phyloP scores from a whole-genome alignment of 495 filamentous ascomycete species.

The Lindgomyces ingoldianus region DNA sequence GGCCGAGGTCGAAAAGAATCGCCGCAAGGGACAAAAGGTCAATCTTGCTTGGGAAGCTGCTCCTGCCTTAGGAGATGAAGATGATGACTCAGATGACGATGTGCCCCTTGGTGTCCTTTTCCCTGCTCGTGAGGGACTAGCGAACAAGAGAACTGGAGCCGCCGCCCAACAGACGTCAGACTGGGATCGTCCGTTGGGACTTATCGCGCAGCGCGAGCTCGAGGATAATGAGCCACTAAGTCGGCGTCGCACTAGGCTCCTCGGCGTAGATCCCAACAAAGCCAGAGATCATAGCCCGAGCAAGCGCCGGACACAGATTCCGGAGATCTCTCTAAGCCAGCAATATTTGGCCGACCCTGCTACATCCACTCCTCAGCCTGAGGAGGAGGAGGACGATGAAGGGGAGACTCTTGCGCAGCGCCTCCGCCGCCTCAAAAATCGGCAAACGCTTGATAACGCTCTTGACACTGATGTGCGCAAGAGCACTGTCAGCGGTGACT shows the following conservation, averaged over 20 bases:
- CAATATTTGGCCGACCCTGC: conserved; percentile 23
- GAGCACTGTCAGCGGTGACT: conserved; percentile 68
- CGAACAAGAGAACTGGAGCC: conserved; percentile 45
- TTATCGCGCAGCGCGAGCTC: conserved; percentile 80
- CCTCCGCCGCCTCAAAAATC: conserved; percentile 64
- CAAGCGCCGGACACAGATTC: conserved; percentile 36
- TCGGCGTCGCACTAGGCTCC: conserved; percentile 72
- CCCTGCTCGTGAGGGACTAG: conserved; percentile 58
- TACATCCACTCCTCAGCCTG: conserved; percentile 16
- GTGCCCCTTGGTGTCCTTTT: conserved; percentile 84
- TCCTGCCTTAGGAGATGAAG: conserved; percentile 46
- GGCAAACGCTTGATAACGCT: conserved; percentile 48
- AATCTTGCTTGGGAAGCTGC: conserved; percentile 89
- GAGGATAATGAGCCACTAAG: conserved; percentile 93
- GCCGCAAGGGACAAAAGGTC: conserved; percentile 70
- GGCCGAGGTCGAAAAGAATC: conserved; percentile 77
- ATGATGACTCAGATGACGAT: conserved; percentile 59
- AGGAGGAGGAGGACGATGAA: conserved; percentile 55
- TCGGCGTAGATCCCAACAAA: conserved; percentile 53
- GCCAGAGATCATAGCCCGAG: conserved; percentile 38
- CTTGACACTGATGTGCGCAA: conserved; percentile 47
- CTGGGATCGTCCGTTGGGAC: conserved; percentile 68
- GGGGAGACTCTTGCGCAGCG: conserved; percentile 80
- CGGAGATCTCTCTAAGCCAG: conserved; percentile 18
- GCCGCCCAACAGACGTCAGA: conserved; percentile 27